Conservation (phyloP, 306 rosid species). For the Citrullus colocynthis region DNA sequence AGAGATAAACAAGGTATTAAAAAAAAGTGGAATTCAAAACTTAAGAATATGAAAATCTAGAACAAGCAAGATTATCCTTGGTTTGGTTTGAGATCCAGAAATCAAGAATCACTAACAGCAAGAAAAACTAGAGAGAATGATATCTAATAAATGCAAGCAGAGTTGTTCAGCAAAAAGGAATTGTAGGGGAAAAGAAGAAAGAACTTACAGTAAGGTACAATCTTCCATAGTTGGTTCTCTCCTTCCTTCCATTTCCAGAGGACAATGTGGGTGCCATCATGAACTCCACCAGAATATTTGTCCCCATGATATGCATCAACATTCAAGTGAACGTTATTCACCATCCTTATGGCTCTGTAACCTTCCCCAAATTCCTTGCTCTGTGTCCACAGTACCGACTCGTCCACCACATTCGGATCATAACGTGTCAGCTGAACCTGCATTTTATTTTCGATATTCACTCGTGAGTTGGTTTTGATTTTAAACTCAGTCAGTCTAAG, state of each 20-base stretch:
- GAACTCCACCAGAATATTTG: slow-evolving; percentile 69
- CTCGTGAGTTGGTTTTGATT: background rate
- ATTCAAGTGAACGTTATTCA: slow-evolving; percentile 55
- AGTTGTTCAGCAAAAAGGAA: background rate
- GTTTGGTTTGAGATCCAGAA: background rate
- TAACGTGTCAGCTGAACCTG: slow-evolving; percentile 57
- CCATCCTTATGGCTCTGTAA: slow-evolving; percentile 63
- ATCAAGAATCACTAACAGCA: background rate
- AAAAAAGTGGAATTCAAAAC: too few species aligned
- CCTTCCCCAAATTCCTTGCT: slow-evolving; percentile 60
- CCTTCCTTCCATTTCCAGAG: slow-evolving; percentile 74
- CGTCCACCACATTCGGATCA: slow-evolving; percentile 47
- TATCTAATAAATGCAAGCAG: background rate
- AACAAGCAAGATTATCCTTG: background rate
- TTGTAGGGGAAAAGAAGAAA: background rate
- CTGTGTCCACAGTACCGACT: slow-evolving; percentile 69
- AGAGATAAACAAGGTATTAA: too few species aligned
- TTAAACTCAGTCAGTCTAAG: background rate
- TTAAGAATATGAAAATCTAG: background rate
- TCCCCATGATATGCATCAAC: slow-evolving; percentile 81
- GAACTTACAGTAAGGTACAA: slow-evolving; percentile 52
- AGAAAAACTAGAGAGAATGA: too few species aligned
- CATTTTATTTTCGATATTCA: background rate
- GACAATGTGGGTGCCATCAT: slow-evolving; percentile 59
- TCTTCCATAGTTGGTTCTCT: slow-evolving; percentile 77